Percentiles rank a stretch among this genome's conserved stretches.
Conservation (phyloP, 2,329 filamentous ascomycete genomes). For the Botrytis sinoallii region DNA sequence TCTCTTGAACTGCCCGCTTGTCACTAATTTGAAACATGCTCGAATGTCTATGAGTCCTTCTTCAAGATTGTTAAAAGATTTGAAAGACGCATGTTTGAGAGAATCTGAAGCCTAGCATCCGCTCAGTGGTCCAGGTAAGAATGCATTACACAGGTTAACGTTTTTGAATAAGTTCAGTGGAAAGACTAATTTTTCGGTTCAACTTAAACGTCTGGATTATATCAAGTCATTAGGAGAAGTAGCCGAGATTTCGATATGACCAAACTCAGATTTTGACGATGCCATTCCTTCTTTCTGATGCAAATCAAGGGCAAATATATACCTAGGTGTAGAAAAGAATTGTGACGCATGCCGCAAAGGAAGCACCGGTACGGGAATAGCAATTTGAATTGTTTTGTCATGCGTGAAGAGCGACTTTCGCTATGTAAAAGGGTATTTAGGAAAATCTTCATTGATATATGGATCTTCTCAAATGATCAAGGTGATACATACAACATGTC, state of each 20-base stretch:
- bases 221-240: background rate
- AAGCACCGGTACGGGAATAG: background rate
- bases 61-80: background rate
- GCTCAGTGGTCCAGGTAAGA: background rate
- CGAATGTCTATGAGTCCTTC: background rate
- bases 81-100: background rate
- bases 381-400: background rate
- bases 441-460: too few species aligned
- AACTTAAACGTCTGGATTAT: background rate
- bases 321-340: background rate
- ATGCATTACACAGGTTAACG: background rate
- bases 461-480: background rate
- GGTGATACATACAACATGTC: background rate
- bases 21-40: background rate
- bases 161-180: background rate
- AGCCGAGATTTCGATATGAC: too few species aligned
- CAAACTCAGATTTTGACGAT: background rate
- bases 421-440: background rate
- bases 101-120: background rate
- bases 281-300: background rate
- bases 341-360: background rate
- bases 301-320: background rate
- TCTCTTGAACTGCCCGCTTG: background rate
- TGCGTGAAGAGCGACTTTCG: background rate
- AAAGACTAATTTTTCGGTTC: background rate